phyloP scores from a whole-genome alignment of 352 stramenopile genomes.

The Phytopythium helicoides region DNA sequence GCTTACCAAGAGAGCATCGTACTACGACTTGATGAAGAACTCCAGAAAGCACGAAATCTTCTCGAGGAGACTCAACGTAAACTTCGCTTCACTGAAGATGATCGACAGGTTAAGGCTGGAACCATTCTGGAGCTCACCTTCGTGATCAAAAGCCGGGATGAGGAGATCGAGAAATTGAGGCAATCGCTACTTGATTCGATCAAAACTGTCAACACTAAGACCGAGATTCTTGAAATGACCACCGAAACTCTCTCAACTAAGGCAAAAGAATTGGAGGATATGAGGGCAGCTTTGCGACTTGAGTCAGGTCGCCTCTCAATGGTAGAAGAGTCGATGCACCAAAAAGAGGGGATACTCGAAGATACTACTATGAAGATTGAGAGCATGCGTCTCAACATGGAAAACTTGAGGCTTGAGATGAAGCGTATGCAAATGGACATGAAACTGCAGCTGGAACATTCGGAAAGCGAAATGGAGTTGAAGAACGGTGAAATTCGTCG shows the following conservation, averaged over 20 bases:
- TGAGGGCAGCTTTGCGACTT: slow-evolving; percentile 43
- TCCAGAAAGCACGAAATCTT: slow-evolving; percentile 6
- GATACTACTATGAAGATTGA: slow-evolving; percentile 67
- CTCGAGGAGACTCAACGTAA: slow-evolving; percentile 29
- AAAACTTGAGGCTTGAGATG: slow-evolving; percentile 59
- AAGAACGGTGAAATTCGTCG: slow-evolving; percentile 71
- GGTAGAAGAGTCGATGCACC: slow-evolving; percentile 60
- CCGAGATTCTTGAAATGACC: slow-evolving; percentile 65
- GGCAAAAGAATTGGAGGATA: slow-evolving; percentile 58
- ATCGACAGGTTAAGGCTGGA: slow-evolving; percentile 46
- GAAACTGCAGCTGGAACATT: slow-evolving; percentile 67
- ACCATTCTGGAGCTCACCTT: slow-evolving; percentile 76
- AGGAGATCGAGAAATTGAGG: slow-evolving; percentile 61
- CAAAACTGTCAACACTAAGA: slow-evolving; percentile 53
- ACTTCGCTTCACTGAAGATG: slow-evolving; percentile 32
- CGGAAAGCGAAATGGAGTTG: slow-evolving; percentile 59
- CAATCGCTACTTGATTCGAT: slow-evolving; percentile 49
- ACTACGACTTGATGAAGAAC: slow-evolving; percentile 21
- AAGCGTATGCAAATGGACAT: slow-evolving; percentile 76
- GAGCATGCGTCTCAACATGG: slow-evolving; percentile 50
- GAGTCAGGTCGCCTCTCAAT: slow-evolving; percentile 51
- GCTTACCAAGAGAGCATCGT: slow-evolving; percentile 30
- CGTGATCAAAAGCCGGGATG: slow-evolving; percentile 68
- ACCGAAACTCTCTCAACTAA: slow-evolving; percentile 57
- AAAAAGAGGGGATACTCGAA: slow-evolving; percentile 60